Conservation (phyloP, 306 rosid genomes). For the Vigna reflexopilosa region DNA sequence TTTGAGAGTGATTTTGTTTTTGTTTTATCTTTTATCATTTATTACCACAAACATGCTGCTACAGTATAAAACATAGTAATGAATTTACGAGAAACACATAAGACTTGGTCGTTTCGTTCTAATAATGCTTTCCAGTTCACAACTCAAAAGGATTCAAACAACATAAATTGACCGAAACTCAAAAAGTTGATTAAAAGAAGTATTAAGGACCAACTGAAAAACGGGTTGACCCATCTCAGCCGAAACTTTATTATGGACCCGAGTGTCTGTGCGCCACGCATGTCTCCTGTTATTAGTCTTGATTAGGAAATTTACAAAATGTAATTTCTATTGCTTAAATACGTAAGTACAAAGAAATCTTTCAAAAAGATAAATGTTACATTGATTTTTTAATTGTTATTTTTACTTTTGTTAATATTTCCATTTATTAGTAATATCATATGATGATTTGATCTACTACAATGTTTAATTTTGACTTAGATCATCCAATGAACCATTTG, state of each 20-base stretch:
- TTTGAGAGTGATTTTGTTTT: too few species aligned
- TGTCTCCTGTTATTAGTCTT: not conserved
- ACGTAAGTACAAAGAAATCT: not conserved
- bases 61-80: not conserved
- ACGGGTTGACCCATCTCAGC: not conserved
- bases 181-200: not conserved
- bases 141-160: not conserved
- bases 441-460: not conserved
- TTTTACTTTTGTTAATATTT: not conserved
- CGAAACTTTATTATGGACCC: constrained; percentile 23
- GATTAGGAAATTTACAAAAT: not conserved
- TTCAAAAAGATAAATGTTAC: not conserved
- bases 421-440: not conserved
- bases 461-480: too few species aligned
- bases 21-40: not conserved
- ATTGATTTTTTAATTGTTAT: not conserved
- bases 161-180: not conserved
- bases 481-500: too few species aligned
- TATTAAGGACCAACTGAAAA: not conserved
- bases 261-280: not conserved
- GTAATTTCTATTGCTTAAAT: not conserved
- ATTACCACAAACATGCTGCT: not conserved
- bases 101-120: constrained; percentile 19
- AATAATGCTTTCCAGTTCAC: not conserved
- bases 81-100: not conserved